These are phyloP conservation scores for Populus trichocarpa DNA, from an alignment of 441 rosid species.

Conservation along the genomic window DNA sequence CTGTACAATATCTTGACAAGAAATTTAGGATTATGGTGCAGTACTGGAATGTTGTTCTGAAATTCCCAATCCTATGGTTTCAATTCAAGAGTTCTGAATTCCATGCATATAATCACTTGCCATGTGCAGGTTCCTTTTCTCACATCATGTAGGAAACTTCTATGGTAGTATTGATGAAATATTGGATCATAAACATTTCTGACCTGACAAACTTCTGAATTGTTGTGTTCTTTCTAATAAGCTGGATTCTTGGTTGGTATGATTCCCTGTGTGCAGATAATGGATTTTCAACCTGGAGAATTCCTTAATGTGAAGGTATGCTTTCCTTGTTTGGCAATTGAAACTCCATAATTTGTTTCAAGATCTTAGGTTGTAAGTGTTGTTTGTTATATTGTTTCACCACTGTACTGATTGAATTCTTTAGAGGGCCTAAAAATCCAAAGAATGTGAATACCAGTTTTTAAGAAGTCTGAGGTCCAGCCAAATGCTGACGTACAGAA, in stretches of 20 bases:
- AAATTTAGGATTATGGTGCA: neutral
- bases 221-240: constrained; percentile 2
- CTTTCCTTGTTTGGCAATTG: constrained; percentile 11
- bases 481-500: neutral
- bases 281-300: constrained; percentile 97
- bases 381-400: neutral
- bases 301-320: constrained; percentile 90
- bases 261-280: constrained; percentile 45
- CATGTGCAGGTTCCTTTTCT: neutral
- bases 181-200: neutral
- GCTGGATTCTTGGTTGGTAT: neutral
- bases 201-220: neutral
- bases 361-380: constrained; percentile 3
- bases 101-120: neutral
- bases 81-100: neutral
- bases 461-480: neutral
- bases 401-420: neutral
- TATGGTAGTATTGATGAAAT: neutral
- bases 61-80: neutral
- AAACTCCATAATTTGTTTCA: constrained; percentile 13
- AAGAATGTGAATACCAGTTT: neutral
- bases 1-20: neutral
- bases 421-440: neutral
- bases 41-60: neutral
- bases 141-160: neutral